phyloP scores from a whole-genome alignment of 768 basidiomycete genomes.

The Naematelia aurantialba region DNA sequence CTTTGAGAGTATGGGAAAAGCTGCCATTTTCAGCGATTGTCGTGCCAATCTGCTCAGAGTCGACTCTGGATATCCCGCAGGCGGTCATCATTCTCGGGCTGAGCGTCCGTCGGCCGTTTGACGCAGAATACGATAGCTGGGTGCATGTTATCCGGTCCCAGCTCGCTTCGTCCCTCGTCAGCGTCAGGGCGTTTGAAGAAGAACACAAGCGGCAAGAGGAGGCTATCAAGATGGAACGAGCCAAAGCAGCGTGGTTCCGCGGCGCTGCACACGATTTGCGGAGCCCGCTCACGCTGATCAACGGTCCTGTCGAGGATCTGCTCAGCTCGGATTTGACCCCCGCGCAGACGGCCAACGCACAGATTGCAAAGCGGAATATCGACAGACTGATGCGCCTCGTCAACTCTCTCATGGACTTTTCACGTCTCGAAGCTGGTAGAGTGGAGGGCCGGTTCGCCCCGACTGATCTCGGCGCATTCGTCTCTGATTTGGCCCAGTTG shows the following conservation, averaged over 20 bases:
- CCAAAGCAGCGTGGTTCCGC: conserved; percentile 43
- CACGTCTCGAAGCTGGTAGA: conserved; percentile 49
- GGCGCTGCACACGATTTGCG: conserved; percentile 46
- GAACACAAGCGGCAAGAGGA: conserved; percentile 24
- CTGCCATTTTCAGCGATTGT: conserved; percentile 44
- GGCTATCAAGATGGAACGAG: conserved; percentile 32
- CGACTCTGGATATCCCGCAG: conserved; percentile 32
- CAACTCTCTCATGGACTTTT: conserved; percentile 53
- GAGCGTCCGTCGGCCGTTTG: conserved; percentile 39
- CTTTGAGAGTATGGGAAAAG: conserved; percentile 42
- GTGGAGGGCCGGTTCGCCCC: conserved; percentile 42
- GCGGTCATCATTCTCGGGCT: conserved; percentile 45
- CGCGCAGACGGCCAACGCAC: conserved; percentile 16
- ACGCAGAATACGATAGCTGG: conserved; percentile 42
- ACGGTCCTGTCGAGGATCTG: conserved; percentile 42
- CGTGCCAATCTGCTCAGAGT: conserved; percentile 42
- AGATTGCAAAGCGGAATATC: conserved; percentile 47
- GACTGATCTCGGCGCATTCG: conserved; percentile 44
- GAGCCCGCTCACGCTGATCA: conserved; percentile 41
- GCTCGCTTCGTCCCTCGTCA: conserved; percentile 21
- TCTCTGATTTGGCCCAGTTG: conserved; percentile 47
- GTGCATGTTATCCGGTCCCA: conserved; percentile 36
- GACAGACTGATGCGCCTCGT: conserved; percentile 50
- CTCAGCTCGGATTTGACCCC: conserved; percentile 19
- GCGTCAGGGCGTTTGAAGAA: conserved; percentile 34